Conservation (phyloP, 2,329 filamentous ascomycete genomes). For the Aaosphaeria pasadenensis region DNA sequence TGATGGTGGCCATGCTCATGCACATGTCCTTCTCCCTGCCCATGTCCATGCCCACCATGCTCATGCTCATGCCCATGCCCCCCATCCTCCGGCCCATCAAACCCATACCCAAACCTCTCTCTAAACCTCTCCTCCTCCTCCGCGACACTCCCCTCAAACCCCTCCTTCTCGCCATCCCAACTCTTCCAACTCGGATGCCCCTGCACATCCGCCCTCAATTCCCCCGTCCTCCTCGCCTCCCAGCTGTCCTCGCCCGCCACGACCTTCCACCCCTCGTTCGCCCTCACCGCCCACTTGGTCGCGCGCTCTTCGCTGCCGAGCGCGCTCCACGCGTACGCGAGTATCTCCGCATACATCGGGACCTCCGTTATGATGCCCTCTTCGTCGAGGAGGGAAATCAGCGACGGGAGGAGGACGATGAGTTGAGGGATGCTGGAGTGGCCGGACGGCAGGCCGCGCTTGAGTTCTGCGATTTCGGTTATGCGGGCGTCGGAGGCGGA, state of each 20-base stretch:
- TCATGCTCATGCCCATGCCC: constrained; percentile 5
- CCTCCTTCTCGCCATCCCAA: constrained; percentile 4
- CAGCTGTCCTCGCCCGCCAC: constrained; percentile 12
- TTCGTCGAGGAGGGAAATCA: constrained; percentile 23
- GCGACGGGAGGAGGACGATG: constrained; percentile 17
- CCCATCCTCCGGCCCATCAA: constrained; percentile 3
- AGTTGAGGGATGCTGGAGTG: constrained; percentile 16
- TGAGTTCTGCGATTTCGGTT: constrained; percentile 21
- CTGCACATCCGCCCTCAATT: constrained; percentile 8
- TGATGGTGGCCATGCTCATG: background rate
- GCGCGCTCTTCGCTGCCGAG: constrained; percentile 22
- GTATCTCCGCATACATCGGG: constrained; percentile 28
- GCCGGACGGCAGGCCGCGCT: constrained; percentile 18
- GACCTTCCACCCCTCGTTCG: constrained; percentile 14
- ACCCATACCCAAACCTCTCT: constrained; percentile 3
- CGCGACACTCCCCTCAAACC: constrained; percentile 1
- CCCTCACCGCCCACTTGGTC: constrained; percentile 24
- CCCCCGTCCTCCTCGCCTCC: constrained; percentile 10
- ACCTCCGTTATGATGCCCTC: constrained; percentile 22
- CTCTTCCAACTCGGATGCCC: constrained; percentile 11
- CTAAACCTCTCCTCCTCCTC: constrained; percentile 4
- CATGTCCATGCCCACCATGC: background rate
- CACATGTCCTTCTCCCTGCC: background rate
- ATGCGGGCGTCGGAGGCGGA: constrained; percentile 23
- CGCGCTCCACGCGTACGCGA: constrained; percentile 29